Conservation (phyloP, 352 stramenopile genomes). For the Globisporangium cystogenes region DNA sequence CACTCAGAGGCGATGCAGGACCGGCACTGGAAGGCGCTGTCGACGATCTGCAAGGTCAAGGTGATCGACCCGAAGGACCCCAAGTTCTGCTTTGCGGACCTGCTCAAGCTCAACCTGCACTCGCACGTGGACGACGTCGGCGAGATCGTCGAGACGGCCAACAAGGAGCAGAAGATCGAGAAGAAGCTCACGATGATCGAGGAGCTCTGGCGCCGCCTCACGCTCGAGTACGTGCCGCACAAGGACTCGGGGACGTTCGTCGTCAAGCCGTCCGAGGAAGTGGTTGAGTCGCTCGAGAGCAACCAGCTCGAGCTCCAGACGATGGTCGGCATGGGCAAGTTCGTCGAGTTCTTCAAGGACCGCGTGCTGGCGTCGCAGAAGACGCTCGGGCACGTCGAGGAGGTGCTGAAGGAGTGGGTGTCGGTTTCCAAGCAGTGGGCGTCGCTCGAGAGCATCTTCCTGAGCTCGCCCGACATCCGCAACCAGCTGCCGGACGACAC, state of each 20-base stretch:
- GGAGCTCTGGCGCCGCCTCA: constrained; percentile 76
- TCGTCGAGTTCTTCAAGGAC: constrained; percentile 89
- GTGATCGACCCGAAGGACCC: constrained; percentile 78
- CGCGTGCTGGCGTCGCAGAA: constrained; percentile 74
- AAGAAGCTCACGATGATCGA: constrained; percentile 89
- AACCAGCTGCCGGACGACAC: constrained; percentile 86
- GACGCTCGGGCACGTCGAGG: constrained; percentile 78
- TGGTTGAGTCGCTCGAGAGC: constrained; percentile 81
- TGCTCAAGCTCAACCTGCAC: constrained; percentile 82
- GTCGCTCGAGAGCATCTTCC: constrained; percentile 86
- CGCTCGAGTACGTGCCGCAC: constrained; percentile 82
- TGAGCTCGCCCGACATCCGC: constrained; percentile 84
- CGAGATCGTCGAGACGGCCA: constrained; percentile 85
- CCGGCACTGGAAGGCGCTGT: constrained; percentile 91
- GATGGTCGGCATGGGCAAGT: constrained; percentile 90
- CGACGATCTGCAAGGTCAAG: constrained; percentile 82
- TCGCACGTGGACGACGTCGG: constrained; percentile 81
- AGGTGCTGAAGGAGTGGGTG: constrained; percentile 86
- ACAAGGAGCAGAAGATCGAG: constrained; percentile 89
- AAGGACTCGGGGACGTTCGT: constrained; percentile 85
- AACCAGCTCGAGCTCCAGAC: constrained; percentile 87
- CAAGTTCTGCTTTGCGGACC: constrained; percentile 79
- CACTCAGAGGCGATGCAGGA: constrained; percentile 93
- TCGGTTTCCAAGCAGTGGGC: constrained; percentile 86
- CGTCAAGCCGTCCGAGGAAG: constrained; percentile 82